A percentile compares a stretch with the other conserved stretches of the same genome.
Evolutionary conservation across 495 filamentous ascomycete species (phyloP).

Genomic region (Stereocaulon alpinum): DNA sequence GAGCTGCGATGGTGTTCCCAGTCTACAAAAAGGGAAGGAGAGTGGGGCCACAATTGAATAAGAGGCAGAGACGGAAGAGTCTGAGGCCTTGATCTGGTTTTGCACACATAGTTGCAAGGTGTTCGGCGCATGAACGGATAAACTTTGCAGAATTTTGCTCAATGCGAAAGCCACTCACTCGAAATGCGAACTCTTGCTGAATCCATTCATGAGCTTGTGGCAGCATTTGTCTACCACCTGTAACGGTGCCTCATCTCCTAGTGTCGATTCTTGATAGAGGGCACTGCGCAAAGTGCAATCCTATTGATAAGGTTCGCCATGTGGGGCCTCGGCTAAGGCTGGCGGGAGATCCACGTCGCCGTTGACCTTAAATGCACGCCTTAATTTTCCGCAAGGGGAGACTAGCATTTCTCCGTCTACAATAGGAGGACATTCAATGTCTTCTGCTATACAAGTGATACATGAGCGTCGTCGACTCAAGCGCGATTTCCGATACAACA

Average conservation of each 20-base stretch:
- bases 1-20: conserved; percentile 36
- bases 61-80: conserved; percentile 7
- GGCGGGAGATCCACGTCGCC: conserved; percentile 2
- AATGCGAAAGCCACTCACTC: background rate
- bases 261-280: background rate
- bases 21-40: conserved; percentile 17
- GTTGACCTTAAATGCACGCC: background rate
- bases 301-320: background rate
- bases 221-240: background rate
- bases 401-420: background rate
- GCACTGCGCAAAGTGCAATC: background rate
- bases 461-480: background rate
- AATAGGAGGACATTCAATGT: background rate
- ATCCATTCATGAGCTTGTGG: background rate
- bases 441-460: background rate
- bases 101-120: background rate
- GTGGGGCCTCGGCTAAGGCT: background rate
- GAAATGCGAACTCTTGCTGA: background rate
- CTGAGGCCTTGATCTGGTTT: conserved; percentile 1
- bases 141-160: background rate
- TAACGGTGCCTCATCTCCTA: background rate
- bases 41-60: conserved; percentile 6
- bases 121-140: background rate
- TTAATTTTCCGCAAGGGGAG: background rate
- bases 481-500: background rate